phyloP scores from a whole-genome alignment of 768 basidiomycete species.

The Amanita phalloides region DNA sequence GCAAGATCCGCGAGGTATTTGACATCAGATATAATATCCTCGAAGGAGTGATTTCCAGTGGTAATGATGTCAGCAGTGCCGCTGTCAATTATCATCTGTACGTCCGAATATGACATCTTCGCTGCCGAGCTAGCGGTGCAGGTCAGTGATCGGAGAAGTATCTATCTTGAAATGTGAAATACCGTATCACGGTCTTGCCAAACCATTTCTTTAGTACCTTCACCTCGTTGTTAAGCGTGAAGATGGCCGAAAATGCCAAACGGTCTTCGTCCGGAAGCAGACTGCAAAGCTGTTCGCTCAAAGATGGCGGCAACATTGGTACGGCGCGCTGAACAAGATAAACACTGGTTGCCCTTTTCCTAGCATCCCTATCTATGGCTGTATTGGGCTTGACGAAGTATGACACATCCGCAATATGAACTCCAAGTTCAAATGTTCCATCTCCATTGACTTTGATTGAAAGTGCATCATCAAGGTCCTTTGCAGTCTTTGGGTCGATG shows the following conservation, averaged over 20 bases:
- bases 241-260: slow-evolving; percentile 82
- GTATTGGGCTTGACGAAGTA: slow-evolving; percentile 93
- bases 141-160: slow-evolving; percentile 1
- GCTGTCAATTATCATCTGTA: slow-evolving; percentile 76
- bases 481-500: slow-evolving; percentile 83
- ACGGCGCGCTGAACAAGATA: slow-evolving; percentile 94
- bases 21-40: slow-evolving; percentile 70
- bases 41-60: slow-evolving; percentile 42
- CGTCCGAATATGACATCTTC: slow-evolving; percentile 75
- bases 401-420: slow-evolving; percentile 96
- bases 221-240: slow-evolving; percentile 78
- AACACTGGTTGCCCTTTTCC: slow-evolving; percentile 94
- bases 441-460: slow-evolving; percentile 86
- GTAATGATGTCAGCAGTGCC: slow-evolving; percentile 42
- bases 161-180: slow-evolving; percentile 12
- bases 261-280: slow-evolving; percentile 82
- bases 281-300: slow-evolving; percentile 91
- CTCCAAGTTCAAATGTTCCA: slow-evolving; percentile 84
- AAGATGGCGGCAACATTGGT: slow-evolving; percentile 92
- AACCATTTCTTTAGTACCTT: slow-evolving; percentile 85
- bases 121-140: slow-evolving; percentile 59
- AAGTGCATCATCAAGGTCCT: slow-evolving; percentile 91
- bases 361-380: slow-evolving; percentile 95
- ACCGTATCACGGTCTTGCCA: slow-evolving; percentile 89
- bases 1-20: slow-evolving; percentile 58